Evolutionary conservation across 345 rosid genomes (phyloP), one percentile per base, ranked within the genome.

Genomic region (Brassica cretica): DNA sequence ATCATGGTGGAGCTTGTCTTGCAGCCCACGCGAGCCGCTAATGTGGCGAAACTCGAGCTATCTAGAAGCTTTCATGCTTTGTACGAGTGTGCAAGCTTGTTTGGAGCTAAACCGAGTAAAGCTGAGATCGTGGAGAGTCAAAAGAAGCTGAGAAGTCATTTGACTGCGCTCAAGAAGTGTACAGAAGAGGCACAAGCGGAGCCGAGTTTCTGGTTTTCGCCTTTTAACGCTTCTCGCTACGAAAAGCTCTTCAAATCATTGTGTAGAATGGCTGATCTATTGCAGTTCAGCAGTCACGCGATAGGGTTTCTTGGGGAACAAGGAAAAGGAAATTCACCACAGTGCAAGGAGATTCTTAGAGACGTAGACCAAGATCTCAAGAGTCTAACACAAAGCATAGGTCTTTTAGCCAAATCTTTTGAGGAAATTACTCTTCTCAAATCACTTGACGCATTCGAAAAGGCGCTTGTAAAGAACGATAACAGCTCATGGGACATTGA

Each of bases 121-220:
- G 68, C 72, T 9, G 78, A 32, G 66, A 77, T 83, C 78, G 33
- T 83, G 46, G 81, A 86, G 78, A 84, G 70, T 55, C 91, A 84
- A 58, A 88, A 76, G 84, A 87, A 70, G 68, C 67, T 92, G 63
- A 86, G 81, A 80, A 68, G 71, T 4, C 76, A 84, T 1, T 82
- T 90, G 56, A 81, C 15, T 35, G 85, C 82, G 73, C 83, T 94
- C 53, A 79, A 85, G 35, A 87, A 86, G 74, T 87, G 75, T 73
- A 82, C 85, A 44, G 87, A 77, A 72, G 97, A 94, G 80, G 98
- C 98, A 39, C 85, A 88, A 6, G 88, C 76, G 75, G 98, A 94
- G 75, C 98, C 97, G 63, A 88, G 84, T 64, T 92, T 94, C 81
- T 90, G 97, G 97, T 89, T 88, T 82, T 71, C 83, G 75, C 98